Evolutionary conservation across 176 grass and related monocot genomes (phyloP).

Genomic region (Triticum turgidum): DNA sequence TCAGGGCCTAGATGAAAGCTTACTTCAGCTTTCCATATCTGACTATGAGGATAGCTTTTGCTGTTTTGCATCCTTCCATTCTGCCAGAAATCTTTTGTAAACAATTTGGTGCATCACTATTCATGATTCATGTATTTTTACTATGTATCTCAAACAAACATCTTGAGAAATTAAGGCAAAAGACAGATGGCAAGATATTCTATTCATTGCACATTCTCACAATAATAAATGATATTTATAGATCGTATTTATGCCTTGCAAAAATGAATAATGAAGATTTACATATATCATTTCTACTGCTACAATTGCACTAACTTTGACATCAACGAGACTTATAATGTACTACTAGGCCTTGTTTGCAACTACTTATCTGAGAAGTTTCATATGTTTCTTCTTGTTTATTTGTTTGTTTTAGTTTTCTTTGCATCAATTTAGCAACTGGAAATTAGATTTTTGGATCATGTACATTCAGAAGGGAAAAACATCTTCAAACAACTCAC

Average conservation of each 20-base stretch:
- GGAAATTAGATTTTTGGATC: not conserved
- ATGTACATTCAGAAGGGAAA: not conserved
- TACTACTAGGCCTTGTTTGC: not conserved
- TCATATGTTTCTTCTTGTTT: not conserved
- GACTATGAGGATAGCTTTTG: not conserved
- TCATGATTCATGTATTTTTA: not conserved
- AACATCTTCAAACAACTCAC: not conserved
- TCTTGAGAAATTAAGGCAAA: not conserved
- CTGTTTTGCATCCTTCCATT: not conserved
- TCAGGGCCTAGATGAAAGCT: constrained; percentile 19
- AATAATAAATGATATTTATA: not conserved
- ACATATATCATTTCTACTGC: not conserved
- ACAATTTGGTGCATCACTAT: not conserved
- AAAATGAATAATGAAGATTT: not conserved
- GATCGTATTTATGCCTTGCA: not conserved
- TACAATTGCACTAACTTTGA: not conserved
- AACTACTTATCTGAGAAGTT: not conserved
- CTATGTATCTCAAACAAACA: not conserved
- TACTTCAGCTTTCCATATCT: not conserved
- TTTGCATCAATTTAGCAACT: not conserved
- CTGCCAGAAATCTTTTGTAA: not conserved
- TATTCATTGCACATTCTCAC: not conserved
- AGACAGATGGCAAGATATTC: not conserved
- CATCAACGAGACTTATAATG: not conserved
- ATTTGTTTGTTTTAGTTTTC: not conserved